Evolutionary conservation across 164 flowering plant species (phyloP).

Genomic region (Berberis thunbergii): DNA sequence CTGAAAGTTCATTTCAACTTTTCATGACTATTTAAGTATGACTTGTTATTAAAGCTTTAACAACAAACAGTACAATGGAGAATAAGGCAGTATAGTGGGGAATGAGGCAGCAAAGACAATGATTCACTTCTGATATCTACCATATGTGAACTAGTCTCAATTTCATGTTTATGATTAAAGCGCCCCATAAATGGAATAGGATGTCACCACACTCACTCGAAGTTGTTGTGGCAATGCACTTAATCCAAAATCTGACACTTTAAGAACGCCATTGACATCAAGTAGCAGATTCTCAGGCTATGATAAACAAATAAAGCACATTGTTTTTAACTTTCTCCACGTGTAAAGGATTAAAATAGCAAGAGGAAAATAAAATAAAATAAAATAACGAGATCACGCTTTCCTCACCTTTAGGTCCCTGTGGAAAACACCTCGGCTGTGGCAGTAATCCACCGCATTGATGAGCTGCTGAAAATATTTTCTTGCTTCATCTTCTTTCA

Average conservation of each 20-base stretch:
- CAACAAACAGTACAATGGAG: not conserved
- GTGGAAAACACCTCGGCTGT: conserved; percentile 92
- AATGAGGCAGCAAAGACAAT: not conserved
- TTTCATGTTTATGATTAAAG: not conserved
- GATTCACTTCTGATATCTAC: not conserved
- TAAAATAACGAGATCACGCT: not conserved
- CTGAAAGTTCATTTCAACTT: conserved; percentile 24
- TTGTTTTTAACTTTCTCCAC: not conserved
- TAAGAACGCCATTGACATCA: conserved; percentile 82
- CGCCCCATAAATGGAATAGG: not conserved
- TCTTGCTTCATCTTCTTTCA: conserved; percentile 93
- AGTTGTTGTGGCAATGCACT: conserved; percentile 98
- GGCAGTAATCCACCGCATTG: conserved; percentile 94
- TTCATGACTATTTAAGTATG: not conserved
- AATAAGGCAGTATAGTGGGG: not conserved
- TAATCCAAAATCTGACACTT: conserved; percentile 97
- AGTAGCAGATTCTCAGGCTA: conserved; percentile 96
- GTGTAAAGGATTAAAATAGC: not conserved
- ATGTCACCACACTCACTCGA: conserved; percentile 49
- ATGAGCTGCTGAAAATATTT: conserved; percentile 91
- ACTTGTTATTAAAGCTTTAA: not conserved
- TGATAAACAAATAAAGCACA: conserved; percentile 7
- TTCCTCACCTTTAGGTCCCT: conserved; percentile 76
- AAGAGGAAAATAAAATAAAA: not conserved
- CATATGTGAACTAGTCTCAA: not conserved